Evolutionary conservation across 78 protist species (phyloP).

Genomic region (Dictyostelium purpureum): DNA sequence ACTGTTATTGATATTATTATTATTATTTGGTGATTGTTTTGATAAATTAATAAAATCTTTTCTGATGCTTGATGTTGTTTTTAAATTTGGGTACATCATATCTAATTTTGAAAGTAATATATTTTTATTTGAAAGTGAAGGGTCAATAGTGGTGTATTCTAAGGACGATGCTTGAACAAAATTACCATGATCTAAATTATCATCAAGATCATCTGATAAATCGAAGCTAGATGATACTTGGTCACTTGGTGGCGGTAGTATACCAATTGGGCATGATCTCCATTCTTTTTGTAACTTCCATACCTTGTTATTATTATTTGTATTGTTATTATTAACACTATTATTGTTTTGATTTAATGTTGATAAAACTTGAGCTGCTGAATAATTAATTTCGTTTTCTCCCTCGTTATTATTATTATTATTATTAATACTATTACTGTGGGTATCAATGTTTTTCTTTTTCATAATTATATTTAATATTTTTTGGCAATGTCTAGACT

Average conservation of each 20-base stretch:
- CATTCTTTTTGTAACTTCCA: slow-evolving; percentile 21
- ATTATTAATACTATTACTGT: background rate
- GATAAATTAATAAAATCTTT: background rate
- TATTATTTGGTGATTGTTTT: background rate
- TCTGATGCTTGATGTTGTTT: background rate
- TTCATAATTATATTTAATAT: background rate
- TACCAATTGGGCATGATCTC: slow-evolving; percentile 69
- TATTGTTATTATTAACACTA: background rate
- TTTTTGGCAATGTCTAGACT: background rate
- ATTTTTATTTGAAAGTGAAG: background rate
- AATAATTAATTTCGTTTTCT: background rate
- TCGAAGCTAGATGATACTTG: background rate
- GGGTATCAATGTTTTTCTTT: background rate
- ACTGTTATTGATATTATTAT: background rate
- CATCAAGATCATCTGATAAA: background rate
- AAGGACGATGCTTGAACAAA: background rate
- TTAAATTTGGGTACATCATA: background rate
- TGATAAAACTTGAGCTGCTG: background rate
- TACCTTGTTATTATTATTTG: background rate
- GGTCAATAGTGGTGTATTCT: background rate
- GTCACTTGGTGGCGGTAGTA: slow-evolving; percentile 8
- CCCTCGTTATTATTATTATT: background rate
- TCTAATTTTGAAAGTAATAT: background rate
- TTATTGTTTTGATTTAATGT: background rate
- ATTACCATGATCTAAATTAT: slow-evolving; percentile 14